These are phyloP conservation scores for Glomus cerebriforme DNA, from an alignment of 192 early-diverging fungal species.

Conservation along the genomic window DNA sequence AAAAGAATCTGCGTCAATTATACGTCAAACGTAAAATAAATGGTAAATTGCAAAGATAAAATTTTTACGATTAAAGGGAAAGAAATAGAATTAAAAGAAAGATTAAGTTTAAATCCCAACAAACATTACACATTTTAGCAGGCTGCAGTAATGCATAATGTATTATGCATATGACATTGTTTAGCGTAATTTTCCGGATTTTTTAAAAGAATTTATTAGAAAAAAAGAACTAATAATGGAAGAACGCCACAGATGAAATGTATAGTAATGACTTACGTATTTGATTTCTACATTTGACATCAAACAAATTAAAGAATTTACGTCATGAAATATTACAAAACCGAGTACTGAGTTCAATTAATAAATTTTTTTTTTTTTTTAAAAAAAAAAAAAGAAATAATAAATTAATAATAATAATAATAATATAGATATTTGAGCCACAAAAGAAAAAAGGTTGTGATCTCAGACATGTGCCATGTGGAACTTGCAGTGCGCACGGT, in stretches of 20 bases:
- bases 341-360: background rate
- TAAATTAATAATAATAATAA: too few relatives aligned
- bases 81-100: too few relatives aligned
- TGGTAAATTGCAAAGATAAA: background rate
- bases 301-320: background rate
- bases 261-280: background rate
- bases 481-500: too few relatives aligned
- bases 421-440: too few relatives aligned
- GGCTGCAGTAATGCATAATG: background rate
- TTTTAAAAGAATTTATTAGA: background rate
- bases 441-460: too few relatives aligned
- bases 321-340: background rate
- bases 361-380: too few relatives aligned
- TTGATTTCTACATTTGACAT: background rate
- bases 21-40: background rate
- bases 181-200: background rate
- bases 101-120: too few relatives aligned
- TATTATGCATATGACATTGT: background rate
- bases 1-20: background rate
- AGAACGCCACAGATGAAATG: background rate
- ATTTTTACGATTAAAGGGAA: background rate
- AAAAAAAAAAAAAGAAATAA: too few relatives aligned
- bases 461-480: too few relatives aligned
- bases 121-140: background rate
- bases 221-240: background rate